Evolutionary conservation across 306 rosid species (phyloP), one percentile per base, ranked within the genome.

Genomic region (Inga laurina): DNA sequence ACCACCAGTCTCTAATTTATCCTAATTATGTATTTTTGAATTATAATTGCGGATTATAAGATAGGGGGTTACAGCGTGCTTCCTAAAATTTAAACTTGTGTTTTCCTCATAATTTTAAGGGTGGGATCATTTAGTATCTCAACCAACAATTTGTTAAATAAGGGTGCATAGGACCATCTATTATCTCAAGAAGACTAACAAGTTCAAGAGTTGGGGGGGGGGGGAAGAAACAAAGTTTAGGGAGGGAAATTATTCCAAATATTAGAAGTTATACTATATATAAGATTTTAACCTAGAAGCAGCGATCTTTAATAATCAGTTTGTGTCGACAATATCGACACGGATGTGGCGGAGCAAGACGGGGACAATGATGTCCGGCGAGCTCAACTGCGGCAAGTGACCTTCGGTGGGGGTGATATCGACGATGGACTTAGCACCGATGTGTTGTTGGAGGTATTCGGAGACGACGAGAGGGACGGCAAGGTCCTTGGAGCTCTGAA

Each of bases 301-400:
- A 21, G 52, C 8, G 62, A 71, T 30, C 18, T 4, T 21, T 6
- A 0, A 21, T n/a, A 59, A 8, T 62, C 83, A 72, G 73, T 74
- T 34, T 1, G 3, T 0, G 13, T 72, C 66, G 0, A 37, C 59
- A 18, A 83, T 72, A 72, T 78, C 62, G 43, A 51, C 19, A 0
- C 57, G 75, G 16, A 83, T 73, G 46, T 83, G 86, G 56, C 76
- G 66, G 49, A 78, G 86, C 75, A 83, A 51, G 62, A 83, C 83
- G 1, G 86, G 86, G 66, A 83, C 8, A 0, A 92, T 89, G 34
- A 88, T 87, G 75, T 93, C 93, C 0, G 91, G 97, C 4, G 91
- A 51, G 43, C 86, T 83, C 71, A 83, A 21, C 76, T 83, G 86
- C 4, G 86, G 86, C 83, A 83, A 83, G 56, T 83, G 86, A 13